A percentile compares a stretch with the other conserved stretches of the same genome.
These are phyloP conservation scores for Suillus placidus DNA, from an alignment of 768 basidiomycete genomes.

Conservation along the genomic window DNA sequence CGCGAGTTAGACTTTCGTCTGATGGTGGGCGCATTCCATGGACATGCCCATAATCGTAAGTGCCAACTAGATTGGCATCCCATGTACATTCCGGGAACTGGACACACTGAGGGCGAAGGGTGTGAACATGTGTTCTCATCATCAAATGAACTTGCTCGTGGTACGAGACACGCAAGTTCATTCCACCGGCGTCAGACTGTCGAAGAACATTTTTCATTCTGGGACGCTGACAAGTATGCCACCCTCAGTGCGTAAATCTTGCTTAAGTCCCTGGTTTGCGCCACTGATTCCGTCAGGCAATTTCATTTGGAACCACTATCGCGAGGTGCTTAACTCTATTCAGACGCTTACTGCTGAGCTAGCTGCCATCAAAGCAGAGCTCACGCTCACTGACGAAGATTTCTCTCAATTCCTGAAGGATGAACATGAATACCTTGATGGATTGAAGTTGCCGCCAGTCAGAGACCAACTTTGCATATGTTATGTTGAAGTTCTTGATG, in stretches of 20 bases:
- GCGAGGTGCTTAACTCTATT: neutral
- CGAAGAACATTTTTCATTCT: neutral
- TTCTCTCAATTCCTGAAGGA: neutral
- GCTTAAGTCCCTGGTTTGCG: neutral
- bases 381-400: neutral
- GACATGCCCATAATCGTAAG: neutral
- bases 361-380: too few species aligned
- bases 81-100: neutral
- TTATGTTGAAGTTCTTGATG: neutral
- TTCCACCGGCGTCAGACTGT: neutral
- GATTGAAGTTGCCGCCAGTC: neutral
- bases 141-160: neutral
- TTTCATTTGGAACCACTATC: neutral
- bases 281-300: neutral
- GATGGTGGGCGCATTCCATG: conserved; percentile 8
- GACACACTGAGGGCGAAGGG: neutral
- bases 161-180: neutral
- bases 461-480: neutral
- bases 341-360: neutral
- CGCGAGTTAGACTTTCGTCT: neutral
- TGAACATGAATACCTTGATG: neutral
- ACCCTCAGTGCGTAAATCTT: neutral
- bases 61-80: neutral
- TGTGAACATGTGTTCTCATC: neutral
- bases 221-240: neutral